Conservation (phyloP, 306 rosid species). For the Vigna mungo region DNA sequence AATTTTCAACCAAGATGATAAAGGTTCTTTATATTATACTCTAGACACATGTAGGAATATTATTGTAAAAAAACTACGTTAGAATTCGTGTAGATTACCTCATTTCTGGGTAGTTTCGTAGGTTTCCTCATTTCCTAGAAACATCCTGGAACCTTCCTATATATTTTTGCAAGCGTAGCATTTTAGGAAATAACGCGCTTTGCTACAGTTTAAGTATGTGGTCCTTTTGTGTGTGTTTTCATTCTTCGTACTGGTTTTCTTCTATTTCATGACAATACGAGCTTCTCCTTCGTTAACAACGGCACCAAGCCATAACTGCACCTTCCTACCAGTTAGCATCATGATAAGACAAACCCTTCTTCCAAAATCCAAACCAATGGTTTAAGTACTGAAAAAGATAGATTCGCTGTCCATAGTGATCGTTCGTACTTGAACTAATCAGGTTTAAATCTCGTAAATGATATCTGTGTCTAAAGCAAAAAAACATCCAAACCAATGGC, state of each 20-base stretch:
- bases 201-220: background rate
- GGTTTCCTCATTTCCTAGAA: background rate
- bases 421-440: background rate
- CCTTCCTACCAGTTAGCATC: background rate
- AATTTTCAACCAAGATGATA: background rate
- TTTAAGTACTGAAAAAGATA: no score
- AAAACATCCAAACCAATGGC: background rate
- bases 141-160: constrained; percentile 27
- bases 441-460: no score
- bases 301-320: background rate
- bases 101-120: constrained; percentile 23
- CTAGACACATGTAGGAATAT: background rate
- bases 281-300: constrained; percentile 16
- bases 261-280: background rate
- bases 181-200: background rate
- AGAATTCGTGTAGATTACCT: background rate
- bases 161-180: no score
- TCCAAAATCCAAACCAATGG: background rate
- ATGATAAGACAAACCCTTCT: constrained; percentile 13
- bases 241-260: background rate
- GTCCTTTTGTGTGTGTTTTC: background rate
- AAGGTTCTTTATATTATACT: background rate
- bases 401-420: background rate
- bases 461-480: background rate
- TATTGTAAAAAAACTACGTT: background rate